These are phyloP conservation scores for Ceratocystiopsis sp. DNA, from an alignment of 2,329 filamentous ascomycete genomes.

Conservation along the genomic window DNA sequence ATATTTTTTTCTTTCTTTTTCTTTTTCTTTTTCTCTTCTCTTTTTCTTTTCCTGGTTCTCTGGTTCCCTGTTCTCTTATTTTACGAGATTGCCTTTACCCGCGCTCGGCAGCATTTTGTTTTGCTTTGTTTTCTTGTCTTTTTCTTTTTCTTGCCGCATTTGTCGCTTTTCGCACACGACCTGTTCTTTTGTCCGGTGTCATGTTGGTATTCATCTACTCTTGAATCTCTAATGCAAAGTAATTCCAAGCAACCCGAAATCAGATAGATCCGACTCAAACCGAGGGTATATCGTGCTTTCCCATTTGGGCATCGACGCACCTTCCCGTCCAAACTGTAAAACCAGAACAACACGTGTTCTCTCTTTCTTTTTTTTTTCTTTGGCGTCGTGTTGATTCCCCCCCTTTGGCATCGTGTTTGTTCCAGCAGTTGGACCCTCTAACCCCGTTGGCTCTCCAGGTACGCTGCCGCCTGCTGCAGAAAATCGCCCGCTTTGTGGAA, in stretches of 20 bases:
- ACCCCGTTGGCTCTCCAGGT: not conserved
- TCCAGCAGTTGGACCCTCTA: no score
- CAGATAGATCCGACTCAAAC: no score
- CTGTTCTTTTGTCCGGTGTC: not conserved
- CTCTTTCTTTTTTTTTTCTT: no score
- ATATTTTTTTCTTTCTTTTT: not conserved
- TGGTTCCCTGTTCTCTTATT: not conserved
- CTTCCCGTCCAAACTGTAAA: no score
- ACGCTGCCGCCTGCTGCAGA: conserved; percentile 7
- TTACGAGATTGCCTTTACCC: not conserved
- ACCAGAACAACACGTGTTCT: no score
- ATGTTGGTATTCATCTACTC: not conserved
- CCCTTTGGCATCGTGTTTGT: no score
- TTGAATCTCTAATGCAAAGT: not conserved
- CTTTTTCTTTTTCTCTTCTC: no score
- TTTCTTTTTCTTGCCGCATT: not conserved
- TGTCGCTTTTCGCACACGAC: not conserved
- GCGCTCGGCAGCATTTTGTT: not conserved
- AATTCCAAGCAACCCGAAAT: no score
- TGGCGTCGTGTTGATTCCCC: no score
- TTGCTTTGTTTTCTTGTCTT: not conserved
- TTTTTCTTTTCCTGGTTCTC: not conserved
- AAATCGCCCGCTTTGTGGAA: conserved; percentile 11
- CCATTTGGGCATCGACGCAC: no score
- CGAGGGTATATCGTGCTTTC: no score